Evolutionary conservation across 1,139 yeast species (phyloP), one percentile per base, ranked within the genome.

Genomic region (Taphrina betulina): DNA sequence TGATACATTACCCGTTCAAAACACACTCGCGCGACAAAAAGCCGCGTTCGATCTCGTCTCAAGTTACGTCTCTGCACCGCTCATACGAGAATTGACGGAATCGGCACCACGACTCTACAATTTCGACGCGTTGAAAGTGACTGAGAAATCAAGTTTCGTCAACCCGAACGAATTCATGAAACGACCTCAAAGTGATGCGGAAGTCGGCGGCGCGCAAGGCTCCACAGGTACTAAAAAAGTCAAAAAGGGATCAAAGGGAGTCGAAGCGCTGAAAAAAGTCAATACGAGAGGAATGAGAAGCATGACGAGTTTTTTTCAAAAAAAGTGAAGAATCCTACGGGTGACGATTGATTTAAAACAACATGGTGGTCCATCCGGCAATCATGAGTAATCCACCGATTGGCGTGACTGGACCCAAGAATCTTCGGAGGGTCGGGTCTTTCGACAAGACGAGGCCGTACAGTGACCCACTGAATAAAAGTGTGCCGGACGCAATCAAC

Each of bases 381-480:
- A 41, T 26, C 8, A 41, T 41, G 4, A 41, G 35, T 14, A 41
- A 7, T 19, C 46, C 59, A 3, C 59, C 59, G 2, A 57, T 14
- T 5, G 59, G 59, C 17, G 59, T 57, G 8, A 57, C 35, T 2
- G 59, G 59, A 2, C 59, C 59, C n/a, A 57, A 46, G 23, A 51
- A 44, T 20, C 40, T 35, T 3, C 41, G 33, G 14, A 41, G 14
- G 7, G 41, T n/a, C 12, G 40, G 34, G n/a, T 40, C 22, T 8
- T 48, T 48, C n/a, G n/a, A n/a, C 7, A 52, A 34, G 4, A 51
- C 57, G 37, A 57, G 57, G 5, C 57, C 59, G 40, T 43, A 57
- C 17, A 57, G 51, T 14, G 42, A 36, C 20, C 59, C 59, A 31
- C 53, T 43, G 35, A 57, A 57, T 38, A 57, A n/a, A 12, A 38